Conservation (phyloP, 2,329 filamentous ascomycete species). For the Paecilomyces niveus region DNA sequence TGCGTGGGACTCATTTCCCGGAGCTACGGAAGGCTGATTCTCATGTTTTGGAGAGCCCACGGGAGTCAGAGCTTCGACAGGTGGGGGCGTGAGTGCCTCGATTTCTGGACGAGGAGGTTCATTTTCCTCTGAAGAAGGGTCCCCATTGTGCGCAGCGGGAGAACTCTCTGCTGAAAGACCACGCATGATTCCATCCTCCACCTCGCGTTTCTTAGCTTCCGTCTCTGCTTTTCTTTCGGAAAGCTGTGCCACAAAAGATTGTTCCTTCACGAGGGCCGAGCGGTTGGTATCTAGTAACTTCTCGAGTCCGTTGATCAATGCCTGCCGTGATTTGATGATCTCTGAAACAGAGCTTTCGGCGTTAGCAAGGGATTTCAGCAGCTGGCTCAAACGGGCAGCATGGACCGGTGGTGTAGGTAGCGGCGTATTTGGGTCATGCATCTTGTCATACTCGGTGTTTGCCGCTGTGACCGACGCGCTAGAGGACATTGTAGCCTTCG, state of each 20-base stretch:
- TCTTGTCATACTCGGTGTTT: conserved; percentile 74
- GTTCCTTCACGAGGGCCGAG: conserved; percentile 61
- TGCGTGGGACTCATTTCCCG: conserved; percentile 8
- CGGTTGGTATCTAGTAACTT: conserved; percentile 71
- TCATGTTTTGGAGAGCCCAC: conserved; percentile 40
- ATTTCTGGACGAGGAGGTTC: conserved; percentile 61
- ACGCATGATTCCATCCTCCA: conserved; percentile 86
- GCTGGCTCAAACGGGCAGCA: conserved; percentile 76
- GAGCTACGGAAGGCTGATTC: conserved; percentile 19
- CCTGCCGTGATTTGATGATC: conserved; percentile 75
- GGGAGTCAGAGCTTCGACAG: conserved; percentile 51
- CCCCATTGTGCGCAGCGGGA: conserved; percentile 38
- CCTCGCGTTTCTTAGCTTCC: conserved; percentile 76
- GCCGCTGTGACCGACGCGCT: conserved; percentile 63
- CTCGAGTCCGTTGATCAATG: conserved; percentile 72
- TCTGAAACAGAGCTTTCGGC: conserved; percentile 86
- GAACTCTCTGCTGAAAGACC: conserved; percentile 60
- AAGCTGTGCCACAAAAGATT: conserved; percentile 58
- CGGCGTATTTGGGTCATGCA: conserved; percentile 62
- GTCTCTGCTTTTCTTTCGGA: conserved; percentile 61
- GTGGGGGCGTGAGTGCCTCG: conserved; percentile 79
- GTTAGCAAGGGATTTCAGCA: conserved; percentile 81
- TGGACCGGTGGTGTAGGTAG: conserved; percentile 81
- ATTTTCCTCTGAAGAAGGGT: conserved; percentile 19
- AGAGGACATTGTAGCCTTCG: conserved; percentile 63